These are phyloP conservation scores for Colletotrichum orbiculare DNA, from an alignment of 2,329 filamentous ascomycete genomes.

Conservation along the genomic window DNA sequence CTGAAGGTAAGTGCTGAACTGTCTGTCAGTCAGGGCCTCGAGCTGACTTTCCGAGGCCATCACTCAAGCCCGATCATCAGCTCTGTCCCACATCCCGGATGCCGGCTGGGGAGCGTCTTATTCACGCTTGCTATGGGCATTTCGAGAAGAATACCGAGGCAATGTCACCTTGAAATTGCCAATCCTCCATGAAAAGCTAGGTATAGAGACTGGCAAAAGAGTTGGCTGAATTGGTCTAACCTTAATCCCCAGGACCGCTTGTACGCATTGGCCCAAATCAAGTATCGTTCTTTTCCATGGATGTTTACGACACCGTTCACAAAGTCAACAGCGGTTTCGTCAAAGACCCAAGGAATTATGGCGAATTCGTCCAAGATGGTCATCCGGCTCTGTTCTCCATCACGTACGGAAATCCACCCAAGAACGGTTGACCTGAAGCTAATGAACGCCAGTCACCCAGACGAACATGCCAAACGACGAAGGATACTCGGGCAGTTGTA, in stretches of 20 bases:
- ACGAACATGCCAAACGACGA: slow-evolving; percentile 43
- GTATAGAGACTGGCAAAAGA: slow-evolving; percentile 4
- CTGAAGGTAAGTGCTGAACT: too few species aligned
- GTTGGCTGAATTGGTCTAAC: not conserved
- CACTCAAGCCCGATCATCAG: slow-evolving; percentile 20
- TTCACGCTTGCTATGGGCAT: slow-evolving; percentile 40
- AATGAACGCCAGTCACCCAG: slow-evolving; percentile 37
- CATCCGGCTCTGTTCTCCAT: slow-evolving; percentile 44
- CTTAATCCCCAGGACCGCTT: slow-evolving; percentile 33
- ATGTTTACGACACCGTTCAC: slow-evolving; percentile 41
- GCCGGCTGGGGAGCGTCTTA: slow-evolving; percentile 38
- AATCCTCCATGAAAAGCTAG: slow-evolving; percentile 39
- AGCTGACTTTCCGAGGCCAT: slow-evolving; percentile 4
- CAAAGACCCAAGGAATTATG: slow-evolving; percentile 43
- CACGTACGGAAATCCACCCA: slow-evolving; percentile 34
- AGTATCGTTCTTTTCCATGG: slow-evolving; percentile 42
- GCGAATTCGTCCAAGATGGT: slow-evolving; percentile 43
- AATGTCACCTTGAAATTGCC: slow-evolving; percentile 40
- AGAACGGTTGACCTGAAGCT: slow-evolving; percentile 7
- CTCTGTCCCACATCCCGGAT: slow-evolving; percentile 38
- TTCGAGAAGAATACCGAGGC: slow-evolving; percentile 39
- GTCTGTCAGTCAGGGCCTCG: too few species aligned
- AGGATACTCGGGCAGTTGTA: slow-evolving; percentile 45
- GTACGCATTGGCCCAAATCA: slow-evolving; percentile 41
- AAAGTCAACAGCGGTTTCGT: slow-evolving; percentile 40